Evolutionary conservation across 805 yeast species (phyloP), one percentile per base, ranked within the genome.

Genomic region (Ogataea ganodermae): DNA sequence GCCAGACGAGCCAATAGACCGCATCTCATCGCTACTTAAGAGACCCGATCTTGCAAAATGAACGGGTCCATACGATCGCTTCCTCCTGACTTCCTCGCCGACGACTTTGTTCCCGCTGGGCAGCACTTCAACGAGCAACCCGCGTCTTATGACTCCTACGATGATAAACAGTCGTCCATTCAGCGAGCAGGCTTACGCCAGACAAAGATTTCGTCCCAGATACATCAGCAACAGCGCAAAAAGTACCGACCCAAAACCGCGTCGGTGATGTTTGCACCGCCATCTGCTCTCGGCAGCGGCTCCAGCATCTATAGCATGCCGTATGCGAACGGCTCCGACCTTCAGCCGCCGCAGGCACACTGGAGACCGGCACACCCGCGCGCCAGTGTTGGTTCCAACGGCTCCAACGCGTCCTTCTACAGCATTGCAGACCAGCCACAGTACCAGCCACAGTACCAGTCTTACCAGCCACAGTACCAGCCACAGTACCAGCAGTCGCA

Each of bases 121-220:
- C 30, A 14, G 16, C 46, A 16, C 20, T 20, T 20, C 9, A 9
- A 24, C 42, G 26, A 20, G 44, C 30, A 17, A 14, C 16, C 33
- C 13, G 35, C 33, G 7, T 53, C 58, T 0, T 37, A 54, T 6
- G 65, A 62, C 44, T 45, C 47, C 2, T 64, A 62, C 48, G 69
- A 62, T 40, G 69, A 66, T 45, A 54, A 59, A 21, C 43, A 46
- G 4, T 58, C 68, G 1, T 48, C 65, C 1, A 51, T 58, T 8
- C 57, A 60, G 21, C 53, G 61, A 26, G 66, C 64, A 1, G 71
- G 71, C 0, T 49, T 67, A 5, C 56, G 70, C 32, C 63, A 62
- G 35, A 63, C 70, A 1, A 56, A 57, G 42, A 43, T 64, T 14
- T 48, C 61, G 4, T 48, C 60, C 6, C 67, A 59, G 33, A 45